A percentile compares a stretch with the other conserved stretches of the same genome.
These are phyloP conservation scores for Metschnikowia aberdeeniae DNA, from an alignment of 805 yeast species.

Conservation along the genomic window DNA sequence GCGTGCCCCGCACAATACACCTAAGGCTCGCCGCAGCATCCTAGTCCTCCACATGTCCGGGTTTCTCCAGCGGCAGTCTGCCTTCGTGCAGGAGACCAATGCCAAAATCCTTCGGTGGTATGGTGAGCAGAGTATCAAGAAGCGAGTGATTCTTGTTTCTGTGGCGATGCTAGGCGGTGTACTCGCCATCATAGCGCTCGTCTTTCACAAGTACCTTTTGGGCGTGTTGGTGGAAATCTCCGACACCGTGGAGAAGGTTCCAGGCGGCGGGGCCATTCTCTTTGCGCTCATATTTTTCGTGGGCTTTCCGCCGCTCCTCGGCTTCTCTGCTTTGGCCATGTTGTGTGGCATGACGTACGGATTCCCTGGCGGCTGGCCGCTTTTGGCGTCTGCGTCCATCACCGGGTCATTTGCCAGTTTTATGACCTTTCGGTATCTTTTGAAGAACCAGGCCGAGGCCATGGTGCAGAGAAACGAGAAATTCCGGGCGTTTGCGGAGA, in stretches of 20 bases:
- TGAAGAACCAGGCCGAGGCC: constrained; percentile 54
- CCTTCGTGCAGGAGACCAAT: constrained; percentile 5
- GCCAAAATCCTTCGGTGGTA: constrained; percentile 15
- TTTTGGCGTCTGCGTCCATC: constrained; percentile 65
- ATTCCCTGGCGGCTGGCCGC: constrained; percentile 71
- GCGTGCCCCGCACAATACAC: neutral
- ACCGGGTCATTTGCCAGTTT: constrained; percentile 77
- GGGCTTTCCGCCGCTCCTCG: constrained; percentile 88
- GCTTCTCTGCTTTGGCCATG: constrained; percentile 67
- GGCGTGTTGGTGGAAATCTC: constrained; percentile 39
- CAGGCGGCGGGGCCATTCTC: constrained; percentile 44
- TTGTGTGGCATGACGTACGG: constrained; percentile 83
- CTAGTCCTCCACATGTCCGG: neutral
- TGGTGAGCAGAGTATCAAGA: constrained; percentile 14
- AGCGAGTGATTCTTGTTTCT: constrained; percentile 11
- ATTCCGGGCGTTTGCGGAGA: constrained; percentile 70
- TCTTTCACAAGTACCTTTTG: constrained; percentile 37
- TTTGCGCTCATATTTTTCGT: constrained; percentile 56
- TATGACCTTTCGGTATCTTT: constrained; percentile 55
- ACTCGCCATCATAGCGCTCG: constrained; percentile 19
- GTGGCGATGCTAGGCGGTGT: constrained; percentile 18
- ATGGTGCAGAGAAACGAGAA: constrained; percentile 59
- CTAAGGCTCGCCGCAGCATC: too few species aligned
- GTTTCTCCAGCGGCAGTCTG: neutral
- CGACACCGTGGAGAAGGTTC: constrained; percentile 39